Evolutionary conservation across 2,329 filamentous ascomycete species (phyloP).

Genomic region (Alternaria ethzedia): DNA sequence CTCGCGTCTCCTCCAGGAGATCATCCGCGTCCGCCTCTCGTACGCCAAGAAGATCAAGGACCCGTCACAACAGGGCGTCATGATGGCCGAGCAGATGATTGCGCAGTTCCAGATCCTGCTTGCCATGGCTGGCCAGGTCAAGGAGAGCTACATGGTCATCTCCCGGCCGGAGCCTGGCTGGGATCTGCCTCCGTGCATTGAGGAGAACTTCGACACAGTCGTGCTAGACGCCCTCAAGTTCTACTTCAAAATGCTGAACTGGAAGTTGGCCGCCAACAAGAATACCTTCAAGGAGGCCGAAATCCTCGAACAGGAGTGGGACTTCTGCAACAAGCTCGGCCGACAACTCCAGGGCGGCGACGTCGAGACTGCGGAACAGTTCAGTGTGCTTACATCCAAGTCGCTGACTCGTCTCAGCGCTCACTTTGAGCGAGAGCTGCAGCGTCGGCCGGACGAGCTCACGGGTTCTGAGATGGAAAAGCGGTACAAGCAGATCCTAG

Average conservation of each 20-base stretch:
- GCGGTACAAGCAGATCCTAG: constrained; percentile 91
- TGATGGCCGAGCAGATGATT: constrained; percentile 98
- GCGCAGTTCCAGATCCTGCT: constrained; percentile 93
- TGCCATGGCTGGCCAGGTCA: constrained; percentile 89
- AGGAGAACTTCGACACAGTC: constrained; percentile 92
- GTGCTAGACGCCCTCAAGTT: constrained; percentile 93
- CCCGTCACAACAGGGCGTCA: constrained; percentile 84
- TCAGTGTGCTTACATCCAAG: constrained; percentile 91
- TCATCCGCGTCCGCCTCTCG: constrained; percentile 87
- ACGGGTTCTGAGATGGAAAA: constrained; percentile 87
- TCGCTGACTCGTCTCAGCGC: constrained; percentile 85
- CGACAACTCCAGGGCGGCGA: constrained; percentile 91
- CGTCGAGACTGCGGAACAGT: constrained; percentile 96
- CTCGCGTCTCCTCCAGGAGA: constrained; percentile 92
- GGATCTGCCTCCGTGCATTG: constrained; percentile 94
- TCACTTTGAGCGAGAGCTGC: constrained; percentile 91
- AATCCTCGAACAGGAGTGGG: constrained; percentile 96
- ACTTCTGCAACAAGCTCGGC: constrained; percentile 93
- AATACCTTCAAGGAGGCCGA: constrained; percentile 99
- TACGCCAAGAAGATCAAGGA: constrained; percentile 97
- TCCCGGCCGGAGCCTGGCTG: constrained; percentile 88
- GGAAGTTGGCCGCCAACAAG: constrained; percentile 96
- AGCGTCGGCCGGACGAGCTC: constrained; percentile 82
- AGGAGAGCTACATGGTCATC: constrained; percentile 83
- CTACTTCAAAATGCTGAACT: constrained; percentile 98